Evolutionary conservation across 1,284 basidiomycete species (phyloP), one percentile per base, ranked within the genome.

Genomic region (Cryptococcus floricola): DNA sequence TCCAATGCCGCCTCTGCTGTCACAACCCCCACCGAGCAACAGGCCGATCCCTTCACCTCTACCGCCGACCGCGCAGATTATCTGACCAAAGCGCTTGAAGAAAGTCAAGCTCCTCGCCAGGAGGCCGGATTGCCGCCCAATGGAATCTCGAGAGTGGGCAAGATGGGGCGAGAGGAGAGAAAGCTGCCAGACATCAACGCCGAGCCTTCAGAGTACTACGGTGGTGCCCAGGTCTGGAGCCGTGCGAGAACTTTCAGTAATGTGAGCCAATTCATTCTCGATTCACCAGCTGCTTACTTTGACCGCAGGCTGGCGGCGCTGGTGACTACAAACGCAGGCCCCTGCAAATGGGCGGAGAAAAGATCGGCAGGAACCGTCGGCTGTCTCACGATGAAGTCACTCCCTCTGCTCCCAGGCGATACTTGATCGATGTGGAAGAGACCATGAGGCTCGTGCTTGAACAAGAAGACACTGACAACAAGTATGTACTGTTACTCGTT

Each of bases 361-460:
- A 79, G 69, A 86, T 89, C 69, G 77, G 78, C 49, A 82, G 87
- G 41, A 80, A 85, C 48, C 83, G 91, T 49, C 82, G 91, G 48
- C 81, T 94, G 79, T 92, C 90, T 16, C 91, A 93, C 69, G 81
- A 82, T 61, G 81, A 81, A 61, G 72, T 63, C 50, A 77, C 73
- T 39, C 71, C 69, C 48, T 69, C 73, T 3, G 80, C 77, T 39
- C 78, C 72, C 19, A 82, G 92, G 45, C 87, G 91, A 34, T 98
- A 97, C 80, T 83, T 98, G 39, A 92, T 98, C 60, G 95, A 98
- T 68, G 95, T 98, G n/a, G 95, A 98, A 70, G 93, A 97, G 78
- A 98, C 95, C 34, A 93, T 98, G 75, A 86, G 93, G 47, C 85
- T 97, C 58, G 86, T 98, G 6, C 85, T 98, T 37, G 92, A 96